Conservation (phyloP, 805 yeast genomes). For the Teunomyces lycoperdinae region DNA sequence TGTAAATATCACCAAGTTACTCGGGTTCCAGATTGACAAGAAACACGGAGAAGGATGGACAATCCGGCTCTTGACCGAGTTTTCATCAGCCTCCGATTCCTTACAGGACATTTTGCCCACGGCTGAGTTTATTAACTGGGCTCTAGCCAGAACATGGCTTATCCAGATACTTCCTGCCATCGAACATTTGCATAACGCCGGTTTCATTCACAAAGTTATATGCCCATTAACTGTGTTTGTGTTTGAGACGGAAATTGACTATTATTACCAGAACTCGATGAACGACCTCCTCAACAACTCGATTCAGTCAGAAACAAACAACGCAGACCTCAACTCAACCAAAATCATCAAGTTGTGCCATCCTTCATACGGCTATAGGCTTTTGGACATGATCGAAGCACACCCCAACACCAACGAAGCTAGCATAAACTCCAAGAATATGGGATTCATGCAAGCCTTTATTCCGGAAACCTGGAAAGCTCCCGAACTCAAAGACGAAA, state of each 20-base stretch:
- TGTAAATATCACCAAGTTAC: conserved; percentile 61
- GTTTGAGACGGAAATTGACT: conserved; percentile 14
- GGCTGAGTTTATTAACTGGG: conserved; percentile 63
- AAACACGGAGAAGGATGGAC: conserved; percentile 53
- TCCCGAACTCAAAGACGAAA: conserved; percentile 57
- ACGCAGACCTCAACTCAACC: conserved; percentile 37
- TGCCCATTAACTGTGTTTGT: conserved; percentile 51
- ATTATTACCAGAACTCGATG: conserved; percentile 37
- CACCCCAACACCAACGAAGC: conserved; percentile 15
- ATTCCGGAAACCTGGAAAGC: conserved; percentile 62
- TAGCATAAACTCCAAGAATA: background rate
- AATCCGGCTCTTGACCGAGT: conserved; percentile 66
- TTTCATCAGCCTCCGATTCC: conserved; percentile 50
- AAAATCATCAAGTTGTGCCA: conserved; percentile 58
- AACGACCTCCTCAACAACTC: conserved; percentile 34
- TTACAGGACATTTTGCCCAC: conserved; percentile 65
- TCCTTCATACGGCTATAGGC: conserved; percentile 46
- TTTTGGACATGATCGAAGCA: conserved; percentile 25
- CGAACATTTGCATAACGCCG: conserved; percentile 82
- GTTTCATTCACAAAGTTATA: conserved; percentile 70
- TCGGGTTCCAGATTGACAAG: conserved; percentile 72
- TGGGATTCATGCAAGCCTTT: conserved; percentile 4
- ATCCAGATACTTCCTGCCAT: conserved; percentile 82
- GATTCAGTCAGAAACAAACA: conserved; percentile 3
- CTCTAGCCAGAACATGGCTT: conserved; percentile 84